A percentile compares a stretch with the other conserved stretches of the same genome.
phyloP scores from a whole-genome alignment of 768 basidiomycete species.

The Pleurotus salmoneostramineus region DNA sequence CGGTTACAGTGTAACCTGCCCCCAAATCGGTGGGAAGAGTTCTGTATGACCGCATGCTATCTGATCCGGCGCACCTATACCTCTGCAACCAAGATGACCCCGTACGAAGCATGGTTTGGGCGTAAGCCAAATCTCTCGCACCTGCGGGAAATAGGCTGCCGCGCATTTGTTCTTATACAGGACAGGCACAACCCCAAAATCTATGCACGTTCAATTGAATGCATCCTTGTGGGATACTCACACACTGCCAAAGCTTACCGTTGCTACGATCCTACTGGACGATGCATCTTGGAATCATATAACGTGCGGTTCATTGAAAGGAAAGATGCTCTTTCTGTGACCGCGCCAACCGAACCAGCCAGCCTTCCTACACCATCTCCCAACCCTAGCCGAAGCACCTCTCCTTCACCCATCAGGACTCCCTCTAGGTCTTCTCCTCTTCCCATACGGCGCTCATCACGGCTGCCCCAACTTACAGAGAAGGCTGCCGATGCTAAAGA shows the following conservation, averaged over 20 bases:
- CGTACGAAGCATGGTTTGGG: too few species aligned
- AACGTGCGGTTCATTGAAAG: too few species aligned
- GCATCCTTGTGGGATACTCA: slow-evolving; percentile 34
- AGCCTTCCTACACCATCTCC: neutral
- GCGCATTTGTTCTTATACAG: slow-evolving; percentile 28
- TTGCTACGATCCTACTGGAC: slow-evolving; percentile 27
- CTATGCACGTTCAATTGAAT: slow-evolving; percentile 20
- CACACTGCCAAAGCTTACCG: slow-evolving; percentile 26
- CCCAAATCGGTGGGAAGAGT: slow-evolving; percentile 26
- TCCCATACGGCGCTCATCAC: too few species aligned
- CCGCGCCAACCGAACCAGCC: too few species aligned
- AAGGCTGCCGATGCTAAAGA: too few species aligned
- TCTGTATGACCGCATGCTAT: slow-evolving; percentile 22
- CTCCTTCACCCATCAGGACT: neutral
- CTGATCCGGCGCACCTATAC: slow-evolving; percentile 10
- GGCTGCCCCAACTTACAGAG: too few species aligned
- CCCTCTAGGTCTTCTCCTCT: too few species aligned
- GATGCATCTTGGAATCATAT: slow-evolving; percentile 23
- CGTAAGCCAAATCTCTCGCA: slow-evolving; percentile 21
- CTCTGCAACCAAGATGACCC: slow-evolving; percentile 4
- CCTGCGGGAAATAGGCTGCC: slow-evolving; percentile 28
- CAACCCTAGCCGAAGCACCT: neutral
- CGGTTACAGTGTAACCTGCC: slow-evolving; percentile 19
- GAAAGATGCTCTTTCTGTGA: neutral
- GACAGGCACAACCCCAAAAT: too few species aligned